Evolutionary conservation across 495 filamentous ascomycete species (phyloP).

Genomic region (Trichoderma orchidacearum): DNA sequence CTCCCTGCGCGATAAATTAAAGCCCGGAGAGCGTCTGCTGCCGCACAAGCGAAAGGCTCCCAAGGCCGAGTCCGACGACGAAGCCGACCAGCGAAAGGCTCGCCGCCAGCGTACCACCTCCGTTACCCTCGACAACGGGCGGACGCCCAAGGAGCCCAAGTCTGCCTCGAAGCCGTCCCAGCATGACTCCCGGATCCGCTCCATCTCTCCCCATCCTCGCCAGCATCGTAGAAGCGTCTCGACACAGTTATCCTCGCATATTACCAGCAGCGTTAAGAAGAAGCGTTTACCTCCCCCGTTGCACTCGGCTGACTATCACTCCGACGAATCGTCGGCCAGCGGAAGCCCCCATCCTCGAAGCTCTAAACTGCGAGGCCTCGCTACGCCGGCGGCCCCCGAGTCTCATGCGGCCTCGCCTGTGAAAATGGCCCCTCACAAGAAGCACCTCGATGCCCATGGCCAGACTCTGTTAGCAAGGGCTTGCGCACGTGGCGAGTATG

Average conservation of each 20-base stretch:
- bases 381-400: conserved; percentile 40
- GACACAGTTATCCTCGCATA: conserved; percentile 41
- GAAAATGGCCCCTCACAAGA: conserved; percentile 58
- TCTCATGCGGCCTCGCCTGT: conserved; percentile 49
- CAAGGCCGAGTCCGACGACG: conserved; percentile 34
- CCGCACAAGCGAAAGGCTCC: conserved; percentile 30
- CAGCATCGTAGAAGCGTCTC: conserved; percentile 50
- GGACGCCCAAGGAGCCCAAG: conserved; percentile 1
- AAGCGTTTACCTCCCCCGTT: conserved; percentile 43
- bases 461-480: conserved; percentile 75
- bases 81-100: conserved; percentile 29
- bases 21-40: conserved; percentile 21
- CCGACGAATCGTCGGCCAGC: conserved; percentile 60
- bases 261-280: conserved; percentile 41
- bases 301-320: conserved; percentile 49
- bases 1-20: conserved; percentile 22
- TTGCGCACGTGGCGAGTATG: conserved; percentile 62
- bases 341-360: conserved; percentile 56
- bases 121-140: conserved; percentile 21
- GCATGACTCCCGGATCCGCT: conserved; percentile 29
- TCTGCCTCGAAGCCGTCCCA: conserved; percentile 1
- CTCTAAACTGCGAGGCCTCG: conserved; percentile 49
- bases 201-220: conserved; percentile 47
- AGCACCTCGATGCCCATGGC: conserved; percentile 72
- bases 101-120: conserved; percentile 34